Base-by-base conservation (phyloP, 768 basidiomycete species). In the Chlorophyllum brunneum region DNA sequence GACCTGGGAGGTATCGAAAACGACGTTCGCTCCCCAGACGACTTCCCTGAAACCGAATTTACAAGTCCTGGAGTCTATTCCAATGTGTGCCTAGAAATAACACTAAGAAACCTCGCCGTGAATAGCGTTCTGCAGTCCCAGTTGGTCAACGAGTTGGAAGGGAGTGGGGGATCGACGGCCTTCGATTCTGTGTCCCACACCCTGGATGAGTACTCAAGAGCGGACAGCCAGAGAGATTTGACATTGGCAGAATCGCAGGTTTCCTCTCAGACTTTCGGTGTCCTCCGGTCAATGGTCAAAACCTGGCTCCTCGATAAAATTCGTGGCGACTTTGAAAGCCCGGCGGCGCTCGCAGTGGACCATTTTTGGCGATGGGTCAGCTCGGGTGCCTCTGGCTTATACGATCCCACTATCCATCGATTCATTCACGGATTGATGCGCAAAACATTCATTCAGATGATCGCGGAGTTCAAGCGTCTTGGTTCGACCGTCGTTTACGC, bases 331-430 rank as follows among this genome's bases (percentile, higher is more conserved):
- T 80, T 79, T 27, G 76, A 80, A 11, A 80, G 82, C 53, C 83
- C 86, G 0, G 85, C 88, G 0, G 76, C 79, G 1, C 61, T 89
- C 2, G 82, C 85, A 2, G 79, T 97, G 47, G 90, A 95, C 61
- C 94, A 98, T 68, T 98, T 98, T 71, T 98, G 95, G 93, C 78
- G 97, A 37, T 99, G 97, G 97, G 80, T 97, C 58, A 88, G 85
- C 65, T 92, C 92, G 2, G 83, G 80, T 38, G 77, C 84, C 4
- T 89, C 94, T 15, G 79, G 85, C 53, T 82, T 98, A 74, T 95
- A 92, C 64, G 97, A 99, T 63, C 85, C 93, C 1, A 86, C 91
- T 54, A 77, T 99, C 5, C 93, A 98, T 63, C 84, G 88, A 0
- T 99, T 99, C 67, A 73, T 98, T 7, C 88, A 95, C 59, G 90